Base-by-base conservation (phyloP, 2,329 filamentous ascomycete species). In the Claviceps digitariae region DNA sequence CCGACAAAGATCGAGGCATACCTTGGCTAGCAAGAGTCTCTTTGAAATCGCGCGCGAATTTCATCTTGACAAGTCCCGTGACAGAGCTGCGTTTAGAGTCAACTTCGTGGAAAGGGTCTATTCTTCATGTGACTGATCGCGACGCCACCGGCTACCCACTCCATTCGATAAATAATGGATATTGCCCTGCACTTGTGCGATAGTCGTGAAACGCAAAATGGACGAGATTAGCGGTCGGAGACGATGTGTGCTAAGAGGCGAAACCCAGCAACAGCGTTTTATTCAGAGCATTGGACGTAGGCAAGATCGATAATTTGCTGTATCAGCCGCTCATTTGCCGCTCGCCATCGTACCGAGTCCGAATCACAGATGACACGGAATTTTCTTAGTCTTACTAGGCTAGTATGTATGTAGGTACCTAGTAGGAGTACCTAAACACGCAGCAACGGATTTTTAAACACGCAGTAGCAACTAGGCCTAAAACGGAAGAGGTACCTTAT, bases 11-110 rank as follows among this genome's bases (percentile, higher is more conserved):
- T 27, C 5, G 2, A 34, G 15, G 59, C 60, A 49, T 58, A 75
- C 74, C 71, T 67, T 87, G 84, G 58, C 74, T 78, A 57, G 79
- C 74, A 57, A 95, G 75, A 50, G 78, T 77, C 61, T 84, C 78
- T 64, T 83, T 81, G 66, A 89, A 93, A 62, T 83, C 79, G 64
- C 86, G 86, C 29, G 83, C 87, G 68, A 94, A 95, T 75, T 95
- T 95, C 89, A 95, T 95, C 52, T 58, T 53, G 49, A 38, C 43
- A 44, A 27, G 21, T n/a, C 34, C 43, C 49, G 48, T 55, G 13
- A 13, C 47, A 48, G 9, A n/a, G 45, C 27, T 31, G 50, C 41
- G 36, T 25, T 41, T 4, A 34, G 45, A 27, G 17, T n/a, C 29
- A 38, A 38, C 15, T 15, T 46, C 29, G 15, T 52, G 7, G 31